phyloP scores from a whole-genome alignment of 306 rosid genomes.

The Ochetophila trinervis region DNA sequence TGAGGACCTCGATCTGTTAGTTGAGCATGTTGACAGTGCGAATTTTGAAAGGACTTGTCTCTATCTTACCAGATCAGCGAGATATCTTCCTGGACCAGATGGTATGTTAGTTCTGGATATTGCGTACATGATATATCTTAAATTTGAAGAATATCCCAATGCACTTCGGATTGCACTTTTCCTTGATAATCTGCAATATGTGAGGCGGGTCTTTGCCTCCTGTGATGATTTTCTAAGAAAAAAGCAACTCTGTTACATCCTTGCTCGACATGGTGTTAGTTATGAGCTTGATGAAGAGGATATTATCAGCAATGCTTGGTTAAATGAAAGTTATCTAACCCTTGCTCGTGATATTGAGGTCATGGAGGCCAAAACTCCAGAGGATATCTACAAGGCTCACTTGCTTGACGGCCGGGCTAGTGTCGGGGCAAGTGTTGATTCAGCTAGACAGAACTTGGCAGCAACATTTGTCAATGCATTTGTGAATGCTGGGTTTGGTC shows the following conservation, averaged over 20 bases:
- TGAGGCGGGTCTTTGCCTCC: constrained; percentile 61
- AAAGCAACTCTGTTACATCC: constrained; percentile 91
- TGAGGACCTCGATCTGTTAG: constrained; percentile 90
- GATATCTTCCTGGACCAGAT: constrained; percentile 93
- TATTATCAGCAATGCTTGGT: constrained; percentile 67
- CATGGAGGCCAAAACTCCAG: constrained; percentile 97
- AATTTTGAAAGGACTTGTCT: constrained; percentile 89
- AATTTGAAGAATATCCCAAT: constrained; percentile 81
- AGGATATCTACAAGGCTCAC: constrained; percentile 98
- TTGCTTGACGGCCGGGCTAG: constrained; percentile 98
- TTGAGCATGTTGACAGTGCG: constrained; percentile 79
- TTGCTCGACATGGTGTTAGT: constrained; percentile 82
- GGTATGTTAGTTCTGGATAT: constrained; percentile 85
- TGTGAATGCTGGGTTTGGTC: constrained; percentile 99
- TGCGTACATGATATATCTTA: constrained; percentile 64
- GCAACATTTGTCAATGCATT: constrained; percentile 99
- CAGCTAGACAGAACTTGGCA: constrained; percentile 98
- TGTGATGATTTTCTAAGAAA: constrained; percentile 62
- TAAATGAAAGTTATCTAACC: constrained; percentile 91
- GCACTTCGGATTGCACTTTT: constrained; percentile 89
- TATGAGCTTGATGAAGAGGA: constrained; percentile 89
- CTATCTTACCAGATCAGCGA: constrained; percentile 92
- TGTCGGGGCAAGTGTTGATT: constrained; percentile 98
- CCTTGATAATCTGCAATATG: constrained; percentile 73
- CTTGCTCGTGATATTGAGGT: constrained; percentile 99